Evolutionary conservation across 2,329 filamentous ascomycete species (phyloP).

Genomic region (Lomentospora prolificans): DNA sequence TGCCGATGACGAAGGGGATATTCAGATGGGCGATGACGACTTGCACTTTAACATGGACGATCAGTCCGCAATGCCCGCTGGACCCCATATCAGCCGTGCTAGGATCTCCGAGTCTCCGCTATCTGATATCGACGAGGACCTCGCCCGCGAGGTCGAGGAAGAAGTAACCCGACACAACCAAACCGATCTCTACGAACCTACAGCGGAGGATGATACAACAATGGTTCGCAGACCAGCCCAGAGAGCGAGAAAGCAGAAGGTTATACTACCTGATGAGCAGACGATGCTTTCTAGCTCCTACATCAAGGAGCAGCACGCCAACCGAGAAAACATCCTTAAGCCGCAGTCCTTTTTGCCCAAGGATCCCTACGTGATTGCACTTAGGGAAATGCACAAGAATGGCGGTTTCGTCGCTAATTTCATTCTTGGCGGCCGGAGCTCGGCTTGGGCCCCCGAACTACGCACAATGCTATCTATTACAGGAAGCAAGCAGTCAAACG

Average conservation of each 20-base stretch:
- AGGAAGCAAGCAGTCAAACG: constrained; percentile 62
- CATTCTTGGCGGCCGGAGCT: constrained; percentile 68
- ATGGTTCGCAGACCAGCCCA: constrained; percentile 61
- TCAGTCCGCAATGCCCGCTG: constrained; percentile 44
- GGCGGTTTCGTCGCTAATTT: constrained; percentile 84
- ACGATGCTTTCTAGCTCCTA: constrained; percentile 67
- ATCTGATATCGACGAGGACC: constrained; percentile 57
- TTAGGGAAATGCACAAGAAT: constrained; percentile 86
- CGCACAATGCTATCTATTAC: constrained; percentile 87
- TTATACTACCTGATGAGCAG: constrained; percentile 71
- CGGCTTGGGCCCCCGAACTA: constrained; percentile 84
- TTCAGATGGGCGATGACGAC: constrained; percentile 51
- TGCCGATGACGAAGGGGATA: constrained; percentile 54
- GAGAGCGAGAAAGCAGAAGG: constrained; percentile 64
- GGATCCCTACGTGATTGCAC: constrained; percentile 74
- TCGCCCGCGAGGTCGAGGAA: constrained; percentile 48
- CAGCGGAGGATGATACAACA: constrained; percentile 45
- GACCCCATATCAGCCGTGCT: constrained; percentile 39
- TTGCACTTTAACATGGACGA: constrained; percentile 55
- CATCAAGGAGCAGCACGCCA: constrained; percentile 78
- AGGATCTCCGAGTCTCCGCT: constrained; percentile 62
- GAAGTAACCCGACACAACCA: constrained; percentile 42
- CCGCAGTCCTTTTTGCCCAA: constrained; percentile 74
- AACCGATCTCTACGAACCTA: constrained; percentile 52
- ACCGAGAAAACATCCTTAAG: constrained; percentile 79